Percentiles rank a stretch among this genome's conserved stretches.
phyloP scores from a whole-genome alignment of 768 basidiomycete genomes.

The Arthromyces matolae region DNA sequence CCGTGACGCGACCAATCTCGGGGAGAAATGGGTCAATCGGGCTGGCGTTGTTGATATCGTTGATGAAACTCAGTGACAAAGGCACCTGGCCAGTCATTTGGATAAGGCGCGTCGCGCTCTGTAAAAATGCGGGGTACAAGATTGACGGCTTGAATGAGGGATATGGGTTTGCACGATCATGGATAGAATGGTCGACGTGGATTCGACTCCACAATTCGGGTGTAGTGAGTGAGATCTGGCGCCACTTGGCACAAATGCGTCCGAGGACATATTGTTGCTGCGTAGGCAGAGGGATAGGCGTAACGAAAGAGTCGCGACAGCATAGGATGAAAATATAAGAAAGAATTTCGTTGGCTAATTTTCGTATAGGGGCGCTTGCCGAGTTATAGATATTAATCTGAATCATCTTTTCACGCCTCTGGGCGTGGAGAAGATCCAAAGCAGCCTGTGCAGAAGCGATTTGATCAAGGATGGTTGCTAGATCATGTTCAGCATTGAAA shows the following conservation, averaged over 20 bases:
- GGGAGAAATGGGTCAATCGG: not conserved
- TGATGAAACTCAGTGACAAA: slow-evolving; percentile 1
- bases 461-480: not conserved
- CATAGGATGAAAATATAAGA: slow-evolving; percentile 6
- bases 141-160: not conserved
- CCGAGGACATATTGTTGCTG: slow-evolving; percentile 1
- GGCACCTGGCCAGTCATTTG: not conserved
- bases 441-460: not conserved
- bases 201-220: slow-evolving; percentile 8
- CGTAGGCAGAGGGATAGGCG: not conserved
- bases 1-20: slow-evolving; percentile 1
- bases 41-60: not conserved
- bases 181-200: not conserved
- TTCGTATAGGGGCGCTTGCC: slow-evolving; percentile 4
- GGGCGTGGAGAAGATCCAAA: not conserved
- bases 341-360: slow-evolving; percentile 5
- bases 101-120: not conserved
- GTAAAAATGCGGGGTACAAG: not conserved
- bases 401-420: not conserved
- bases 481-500: not conserved
- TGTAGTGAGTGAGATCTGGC: not conserved
- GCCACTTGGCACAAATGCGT: slow-evolving; percentile 8
- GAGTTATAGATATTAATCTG: slow-evolving; percentile 3
- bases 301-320: not conserved
- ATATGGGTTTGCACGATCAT: no score